Evolutionary conservation across 768 basidiomycete species (phyloP).

Genomic region (Mycena pura): DNA sequence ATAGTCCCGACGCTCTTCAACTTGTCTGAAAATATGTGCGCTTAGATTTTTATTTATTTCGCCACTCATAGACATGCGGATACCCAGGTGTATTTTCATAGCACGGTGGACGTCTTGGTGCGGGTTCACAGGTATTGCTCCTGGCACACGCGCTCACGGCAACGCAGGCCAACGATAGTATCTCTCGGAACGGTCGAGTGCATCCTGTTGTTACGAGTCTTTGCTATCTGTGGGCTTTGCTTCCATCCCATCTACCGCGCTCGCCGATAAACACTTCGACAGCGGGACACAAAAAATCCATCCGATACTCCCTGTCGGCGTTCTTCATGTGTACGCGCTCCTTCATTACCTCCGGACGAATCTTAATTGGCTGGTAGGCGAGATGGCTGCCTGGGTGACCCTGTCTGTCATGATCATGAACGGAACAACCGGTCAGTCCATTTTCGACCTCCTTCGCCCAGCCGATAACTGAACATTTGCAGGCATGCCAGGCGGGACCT

Average conservation of each 20-base stretch:
- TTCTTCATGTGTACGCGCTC: background rate
- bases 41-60: background rate
- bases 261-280: background rate
- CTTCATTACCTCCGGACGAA: background rate
- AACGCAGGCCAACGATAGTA: slow-evolving; percentile 27
- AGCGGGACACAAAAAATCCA: too few relatives aligned
- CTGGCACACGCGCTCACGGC: background rate
- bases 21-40: slow-evolving; percentile 12
- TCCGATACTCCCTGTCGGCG: background rate
- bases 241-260: background rate
- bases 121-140: background rate
- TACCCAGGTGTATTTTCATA: slow-evolving; percentile 27
- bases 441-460: background rate
- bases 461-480: background rate
- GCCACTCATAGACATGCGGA: background rate
- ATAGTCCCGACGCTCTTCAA: slow-evolving; percentile 7
- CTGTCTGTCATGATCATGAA: slow-evolving; percentile 8
- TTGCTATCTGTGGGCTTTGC: slow-evolving; percentile 30
- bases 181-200: slow-evolving; percentile 31
- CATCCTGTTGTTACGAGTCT: slow-evolving; percentile 33
- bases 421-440: background rate
- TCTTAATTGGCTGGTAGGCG: background rate
- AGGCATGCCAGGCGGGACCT: slow-evolving; percentile 18
- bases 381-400: slow-evolving; percentile 9
- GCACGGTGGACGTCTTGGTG: slow-evolving; percentile 31